Base-by-base conservation (phyloP, 129 eudicot species). In the Dittrichia graveolens region DNA sequence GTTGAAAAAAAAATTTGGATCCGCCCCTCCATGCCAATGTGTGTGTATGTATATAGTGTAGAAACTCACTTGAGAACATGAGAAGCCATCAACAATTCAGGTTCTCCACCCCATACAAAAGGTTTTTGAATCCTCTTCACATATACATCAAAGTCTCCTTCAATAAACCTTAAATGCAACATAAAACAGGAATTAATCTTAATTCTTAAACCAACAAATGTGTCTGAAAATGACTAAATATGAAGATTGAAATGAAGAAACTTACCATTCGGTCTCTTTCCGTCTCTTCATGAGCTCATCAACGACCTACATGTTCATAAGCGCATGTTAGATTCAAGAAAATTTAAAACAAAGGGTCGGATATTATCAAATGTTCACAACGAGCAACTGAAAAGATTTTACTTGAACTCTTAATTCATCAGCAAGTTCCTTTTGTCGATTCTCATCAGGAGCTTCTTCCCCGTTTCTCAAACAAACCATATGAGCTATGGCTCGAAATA, bases 91-190 rank as follows among this genome's bases (percentile, higher is more conserved):
- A 90, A 49, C 75, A 87, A 57, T 79, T 90, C 93, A 4, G 96
- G 96, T 75, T 90, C 96, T 75, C 96, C 96, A 73, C 96, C 96
- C 96, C 93, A 90, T 5, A 82, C 88, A 83, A 73, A 84, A 16
- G 92, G 88, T 61, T 81, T 72, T 58, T 78, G 65, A 69, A 90
- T 86, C 72, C 88, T 87, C 53, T 84, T 65, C 14, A 87, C 85
- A 80, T 87, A 90, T 1, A 79, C 81, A 87, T 90, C 96, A 65
- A 90, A 90, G 61, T 90, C 96, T 55, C 84, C 91, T 65, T 85
- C 96, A 46, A 90, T 84, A 61, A 81, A 84, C 90, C 93, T 90
- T 75, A 24, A 24, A 4, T 65, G 40, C 12, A 57, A 66, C 50
- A 66, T 16, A 47, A 60, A 34, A 70, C 63, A 46, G 7, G 12